Evolutionary conservation across 2,329 filamentous ascomycete genomes (phyloP), one percentile per base, ranked within the genome.

Genomic region (Onygenales sp.): DNA sequence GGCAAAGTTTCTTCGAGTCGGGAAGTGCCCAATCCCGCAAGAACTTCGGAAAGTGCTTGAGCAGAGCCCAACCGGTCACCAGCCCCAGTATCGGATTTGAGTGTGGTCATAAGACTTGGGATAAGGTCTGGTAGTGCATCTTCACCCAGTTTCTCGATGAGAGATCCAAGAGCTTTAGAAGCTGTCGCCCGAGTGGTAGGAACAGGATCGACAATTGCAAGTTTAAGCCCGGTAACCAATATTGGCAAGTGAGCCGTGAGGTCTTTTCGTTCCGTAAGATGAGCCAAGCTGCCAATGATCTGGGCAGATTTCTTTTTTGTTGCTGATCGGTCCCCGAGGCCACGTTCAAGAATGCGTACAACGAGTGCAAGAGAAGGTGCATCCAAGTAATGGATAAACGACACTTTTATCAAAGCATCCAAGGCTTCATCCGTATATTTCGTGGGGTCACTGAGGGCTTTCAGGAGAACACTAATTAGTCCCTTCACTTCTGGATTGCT

Each of bases 61-160:
- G 93, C 93, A 53, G 93, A 97, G 64, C 93, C 93, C 62, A 98
- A 80, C 68, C 94, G 84, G 71, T 98, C 94, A 63, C 93, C 93
- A 59, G 94, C 94, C 60, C 93, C 92, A 48, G 91, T 95, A 62
- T 98, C 93, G 32, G 93, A 94, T 70, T 95, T 96, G 72, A 98
- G 86, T 0, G 92, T 97, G 60, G 92, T 81, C 94, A 98, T 98
- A 58, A 98, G 84, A 58, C 89, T 91, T 43, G 94, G 93, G 58
- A 98, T 98, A 57, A 98, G 88, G 68, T 98, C 93, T 44, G 93
- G 94, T 60, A 98, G 77, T 43, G 93, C 87, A 71, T 98, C 93
- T 71, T 98, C 93, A 70, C 93, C 93, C 50, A 98, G 81, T 73
- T 98, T 98, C 74, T 98, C 93, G 57, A 98, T 87, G n/a, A 96